Conservation (phyloP, 2,329 filamentous ascomycete genomes). For the Berkeleyomyces basicola region DNA sequence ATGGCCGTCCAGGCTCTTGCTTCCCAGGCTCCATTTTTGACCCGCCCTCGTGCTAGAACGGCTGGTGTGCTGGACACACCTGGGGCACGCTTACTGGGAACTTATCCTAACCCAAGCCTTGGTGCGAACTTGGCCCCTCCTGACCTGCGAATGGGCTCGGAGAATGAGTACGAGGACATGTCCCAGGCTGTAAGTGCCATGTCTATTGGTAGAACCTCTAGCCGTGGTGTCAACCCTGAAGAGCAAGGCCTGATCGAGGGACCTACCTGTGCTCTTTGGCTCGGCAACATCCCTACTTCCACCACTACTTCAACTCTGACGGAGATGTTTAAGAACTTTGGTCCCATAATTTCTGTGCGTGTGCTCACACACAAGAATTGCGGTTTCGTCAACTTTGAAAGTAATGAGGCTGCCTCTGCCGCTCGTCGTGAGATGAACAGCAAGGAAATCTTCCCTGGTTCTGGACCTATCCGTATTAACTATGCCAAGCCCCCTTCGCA, state of each 20-base stretch:
- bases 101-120: slow-evolving; percentile 49
- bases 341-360: slow-evolving; percentile 74
- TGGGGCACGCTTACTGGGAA: slow-evolving; percentile 45
- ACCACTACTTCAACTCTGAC: slow-evolving; percentile 90
- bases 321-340: slow-evolving; percentile 90
- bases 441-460: slow-evolving; percentile 95
- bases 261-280: slow-evolving; percentile 86
- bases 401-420: slow-evolving; percentile 73
- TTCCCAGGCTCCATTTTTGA: slow-evolving; percentile 57
- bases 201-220: slow-evolving; percentile 50
- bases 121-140: slow-evolving; percentile 60
- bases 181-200: slow-evolving; percentile 70
- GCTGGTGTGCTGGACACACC: slow-evolving; percentile 80
- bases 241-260: slow-evolving; percentile 63
- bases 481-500: slow-evolving; percentile 92
- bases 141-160: slow-evolving; percentile 58
- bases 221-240: slow-evolving; percentile 52
- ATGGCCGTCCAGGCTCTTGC: slow-evolving; percentile 84
- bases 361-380: slow-evolving; percentile 98
- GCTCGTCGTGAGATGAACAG: slow-evolving; percentile 81
- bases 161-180: slow-evolving; percentile 63
- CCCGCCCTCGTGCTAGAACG: slow-evolving; percentile 73
- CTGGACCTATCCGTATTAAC: slow-evolving; percentile 85
- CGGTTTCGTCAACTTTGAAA: slow-evolving; percentile 95
- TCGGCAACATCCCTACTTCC: slow-evolving; percentile 91